These are phyloP conservation scores for Closterium sp. DNA, from an alignment of 139 green algal genomes.

Conservation along the genomic window DNA sequence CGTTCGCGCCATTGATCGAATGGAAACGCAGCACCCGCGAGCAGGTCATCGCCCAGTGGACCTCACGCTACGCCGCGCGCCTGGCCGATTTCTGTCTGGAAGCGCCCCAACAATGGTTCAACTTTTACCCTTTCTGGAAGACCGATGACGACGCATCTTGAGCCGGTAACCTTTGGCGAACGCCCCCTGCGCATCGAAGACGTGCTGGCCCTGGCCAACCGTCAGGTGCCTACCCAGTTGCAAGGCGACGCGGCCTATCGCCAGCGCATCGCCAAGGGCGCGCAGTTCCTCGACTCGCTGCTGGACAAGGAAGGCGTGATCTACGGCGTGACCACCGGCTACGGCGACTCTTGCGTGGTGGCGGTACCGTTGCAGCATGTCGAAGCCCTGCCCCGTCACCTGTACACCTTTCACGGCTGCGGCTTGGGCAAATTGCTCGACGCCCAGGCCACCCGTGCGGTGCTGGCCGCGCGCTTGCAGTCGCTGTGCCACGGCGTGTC, in stretches of 20 bases:
- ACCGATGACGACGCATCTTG: no score
- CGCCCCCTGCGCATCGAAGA: not conserved
- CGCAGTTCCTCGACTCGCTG: not conserved
- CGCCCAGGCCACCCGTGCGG: no score
- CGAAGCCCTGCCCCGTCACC: not conserved
- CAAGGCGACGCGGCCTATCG: not conserved
- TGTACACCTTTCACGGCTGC: conserved; percentile 3
- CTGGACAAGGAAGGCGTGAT: not conserved
- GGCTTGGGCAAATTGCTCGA: not conserved
- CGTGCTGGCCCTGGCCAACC: not conserved
- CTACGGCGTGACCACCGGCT: conserved; percentile 1
- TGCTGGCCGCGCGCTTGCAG: no score
- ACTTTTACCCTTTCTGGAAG: no score
- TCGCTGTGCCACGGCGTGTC: no score
- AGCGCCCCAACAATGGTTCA: no score
- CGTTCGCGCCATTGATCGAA: no score
- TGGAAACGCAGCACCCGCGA: no score
- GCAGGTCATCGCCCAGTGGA: no score
- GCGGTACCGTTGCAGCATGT: not conserved
- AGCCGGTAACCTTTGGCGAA: no score
- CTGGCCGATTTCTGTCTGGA: no score
- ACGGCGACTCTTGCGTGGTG: not conserved
- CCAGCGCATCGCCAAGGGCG: not conserved
- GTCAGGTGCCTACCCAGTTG: not conserved
- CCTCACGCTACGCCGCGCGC: no score